Evolutionary conservation across 2,329 filamentous ascomycete genomes (phyloP), one percentile per base, ranked within the genome.

Genomic region (Davidsoniella eucalypti): DNA sequence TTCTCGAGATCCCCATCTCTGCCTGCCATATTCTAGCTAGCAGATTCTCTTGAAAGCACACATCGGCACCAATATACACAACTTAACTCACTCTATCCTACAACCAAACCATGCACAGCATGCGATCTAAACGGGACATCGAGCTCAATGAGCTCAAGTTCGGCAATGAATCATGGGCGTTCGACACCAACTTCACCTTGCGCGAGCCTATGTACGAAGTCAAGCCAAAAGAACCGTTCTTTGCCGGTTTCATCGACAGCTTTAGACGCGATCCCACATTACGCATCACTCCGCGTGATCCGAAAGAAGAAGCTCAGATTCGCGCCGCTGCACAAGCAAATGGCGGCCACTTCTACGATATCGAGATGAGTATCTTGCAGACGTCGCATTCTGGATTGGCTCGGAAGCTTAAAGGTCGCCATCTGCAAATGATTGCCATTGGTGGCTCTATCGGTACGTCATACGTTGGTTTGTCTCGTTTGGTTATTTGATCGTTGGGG

Each of bases 341-440:
- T 54, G 65, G 65, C 50, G 58, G 64, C 2, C 70, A 74, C 52
- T 73, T 73, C 59, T 78, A 72, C 56, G 74, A 78, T 58, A 56
- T 78, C 47, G 69, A 68, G 25, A 64, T 66, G 57, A 78, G 75
- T 44, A 73, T 85, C 60, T 66, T 86, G 56, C 81, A 87, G 60
- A 88, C 86, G 1, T 83, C 85, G 3, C 73, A 80, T 56, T 82
- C 84, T 43, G 78, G 82, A 6, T 71, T 96, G 47, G 78, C 83
- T 47, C 73, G 87, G 59, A 81, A 79, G 62, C 67, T 94, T 57
- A 92, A 93, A 66, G 79, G 80, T 17, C 74, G 87, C 44, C 90
- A 96, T 69, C 62, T 95, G 61, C 88, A 95, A 68, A 95, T 95
- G 90, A 95, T 95, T 70, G 90, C 90, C 12, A 94, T 95, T 57